Base-by-base conservation (phyloP, 148 eudicot species). In the Amaranthus cruentus region DNA sequence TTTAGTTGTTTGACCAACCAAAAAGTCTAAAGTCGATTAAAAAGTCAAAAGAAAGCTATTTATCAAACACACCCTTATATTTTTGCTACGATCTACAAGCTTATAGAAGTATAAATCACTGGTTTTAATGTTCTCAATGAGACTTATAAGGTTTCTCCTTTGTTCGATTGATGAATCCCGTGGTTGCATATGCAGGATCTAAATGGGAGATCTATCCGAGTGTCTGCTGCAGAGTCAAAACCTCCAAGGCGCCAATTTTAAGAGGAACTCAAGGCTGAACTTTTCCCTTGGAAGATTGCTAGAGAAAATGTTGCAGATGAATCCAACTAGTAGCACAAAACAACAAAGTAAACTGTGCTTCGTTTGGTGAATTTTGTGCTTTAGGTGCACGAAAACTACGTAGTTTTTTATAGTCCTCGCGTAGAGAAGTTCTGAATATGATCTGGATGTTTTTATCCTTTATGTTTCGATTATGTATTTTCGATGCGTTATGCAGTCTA, bases 161-260 rank as follows among this genome's bases (percentile, higher is more conserved):
- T 55, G 70, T 28, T 58, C 38, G 51, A 21, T 38, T 69, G 54
- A 67, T 14, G 18, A 14, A 55, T 15, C 38, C 52, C 12, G 0
- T 47, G 43, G 6, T 74, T 21, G 12, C 58, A 28, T 28, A 61
- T 86, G 81, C 85, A 94, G 98, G 98, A 94, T 75, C 79, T 94
- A 3, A 75, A 83, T 48, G 98, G 98, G 28, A 84, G 98, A 81
- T 50, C 83, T 67, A 94, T 94, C 63, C 89, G 98, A 65, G 97
- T 94, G 42, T 83, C 85, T 72, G 79, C 74, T 65, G 98, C 98
- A 38, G 98, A 89, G 83, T 81, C 89, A 62, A 91, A 87, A 69
- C 86, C 18, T 18, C 18, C 85, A 58, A 84, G 83, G 83, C 96
- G 97, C 53, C 83, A 77, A 47, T 87, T 88, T 84, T 91, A 28